Percentiles rank a stretch among this genome's conserved stretches.
Conservation (phyloP, 148 eudicot genomes). For the Cornus florida region DNA sequence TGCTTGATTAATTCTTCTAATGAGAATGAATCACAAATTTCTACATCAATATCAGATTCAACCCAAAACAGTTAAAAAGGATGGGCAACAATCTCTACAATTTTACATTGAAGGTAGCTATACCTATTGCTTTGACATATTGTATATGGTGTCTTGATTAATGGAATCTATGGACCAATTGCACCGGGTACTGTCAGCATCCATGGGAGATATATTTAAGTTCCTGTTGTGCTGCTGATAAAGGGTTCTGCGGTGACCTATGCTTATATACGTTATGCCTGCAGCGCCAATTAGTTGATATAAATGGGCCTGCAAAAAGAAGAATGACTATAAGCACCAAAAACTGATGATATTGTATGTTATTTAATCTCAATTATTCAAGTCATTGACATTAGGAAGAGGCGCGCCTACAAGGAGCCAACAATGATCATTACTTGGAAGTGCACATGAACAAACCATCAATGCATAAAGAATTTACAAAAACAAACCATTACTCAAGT, state of each 20-base stretch:
- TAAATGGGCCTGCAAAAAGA: slow-evolving; percentile 65
- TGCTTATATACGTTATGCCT: slow-evolving; percentile 73
- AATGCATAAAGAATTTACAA: neutral
- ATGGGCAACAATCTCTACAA: neutral
- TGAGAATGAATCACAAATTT: neutral
- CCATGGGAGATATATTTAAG: slow-evolving; percentile 49
- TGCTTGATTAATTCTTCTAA: too few relatives aligned
- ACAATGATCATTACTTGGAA: neutral
- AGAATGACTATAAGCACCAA: neutral
- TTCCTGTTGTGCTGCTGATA: slow-evolving; percentile 59
- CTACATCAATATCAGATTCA: neutral
- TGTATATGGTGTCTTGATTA: slow-evolving; percentile 30
- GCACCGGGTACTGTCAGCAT: slow-evolving; percentile 27
- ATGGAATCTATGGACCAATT: slow-evolving; percentile 73
- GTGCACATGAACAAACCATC: neutral
- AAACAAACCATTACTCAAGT: too few relatives aligned
- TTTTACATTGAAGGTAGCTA: neutral
- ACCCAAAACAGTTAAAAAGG: neutral
- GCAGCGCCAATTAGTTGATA: slow-evolving; percentile 66
- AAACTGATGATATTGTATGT: neutral
- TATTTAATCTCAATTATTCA: neutral
- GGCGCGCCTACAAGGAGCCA: neutral
- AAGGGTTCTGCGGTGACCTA: slow-evolving; percentile 78
- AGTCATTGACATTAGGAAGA: neutral
- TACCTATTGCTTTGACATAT: slow-evolving; percentile 25